A percentile compares a stretch with the other conserved stretches of the same genome.
phyloP scores from a whole-genome alignment of 306 rosid genomes.

The Dalbergia cultrata region DNA sequence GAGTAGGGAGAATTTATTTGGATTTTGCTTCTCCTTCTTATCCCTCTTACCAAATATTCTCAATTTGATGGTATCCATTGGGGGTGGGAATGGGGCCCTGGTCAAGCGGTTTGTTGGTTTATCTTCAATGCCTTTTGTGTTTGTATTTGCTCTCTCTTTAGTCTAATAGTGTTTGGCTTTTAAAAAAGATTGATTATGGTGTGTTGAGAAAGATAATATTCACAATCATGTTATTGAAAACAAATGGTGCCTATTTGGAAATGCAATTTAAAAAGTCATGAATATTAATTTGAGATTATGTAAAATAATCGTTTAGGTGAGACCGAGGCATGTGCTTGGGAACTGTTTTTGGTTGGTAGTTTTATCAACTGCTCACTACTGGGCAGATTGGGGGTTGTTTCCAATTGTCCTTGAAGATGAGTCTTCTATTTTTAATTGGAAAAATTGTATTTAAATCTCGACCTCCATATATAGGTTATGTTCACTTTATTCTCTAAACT shows the following conservation, averaged over 20 bases:
- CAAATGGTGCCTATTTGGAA: constrained; percentile 13
- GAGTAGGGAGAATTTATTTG: constrained; percentile 53
- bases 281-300: background rate
- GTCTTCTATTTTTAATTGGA: background rate
- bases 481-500: too few relatives aligned
- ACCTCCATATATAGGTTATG: too few relatives aligned
- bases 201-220: constrained; percentile 12
- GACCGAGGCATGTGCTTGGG: constrained; percentile 49
- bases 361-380: constrained; percentile 40
- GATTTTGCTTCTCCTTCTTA: constrained; percentile 55
- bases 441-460: too few relatives aligned
- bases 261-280: background rate
- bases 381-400: background rate
- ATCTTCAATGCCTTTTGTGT: constrained; percentile 55
- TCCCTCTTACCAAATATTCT: constrained; percentile 59
- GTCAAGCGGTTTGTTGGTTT: constrained; percentile 72
- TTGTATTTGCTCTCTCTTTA: constrained; percentile 35
- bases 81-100: constrained; percentile 51
- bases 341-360: constrained; percentile 28
- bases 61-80: constrained; percentile 35
- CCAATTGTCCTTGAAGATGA: background rate
- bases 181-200: constrained; percentile 19
- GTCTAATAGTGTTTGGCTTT: background rate
- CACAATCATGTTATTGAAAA: background rate
- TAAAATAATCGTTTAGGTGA: constrained; percentile 36